These are phyloP conservation scores for Talaromyces wortmannii DNA, from an alignment of 495 filamentous ascomycete species.

Conservation along the genomic window DNA sequence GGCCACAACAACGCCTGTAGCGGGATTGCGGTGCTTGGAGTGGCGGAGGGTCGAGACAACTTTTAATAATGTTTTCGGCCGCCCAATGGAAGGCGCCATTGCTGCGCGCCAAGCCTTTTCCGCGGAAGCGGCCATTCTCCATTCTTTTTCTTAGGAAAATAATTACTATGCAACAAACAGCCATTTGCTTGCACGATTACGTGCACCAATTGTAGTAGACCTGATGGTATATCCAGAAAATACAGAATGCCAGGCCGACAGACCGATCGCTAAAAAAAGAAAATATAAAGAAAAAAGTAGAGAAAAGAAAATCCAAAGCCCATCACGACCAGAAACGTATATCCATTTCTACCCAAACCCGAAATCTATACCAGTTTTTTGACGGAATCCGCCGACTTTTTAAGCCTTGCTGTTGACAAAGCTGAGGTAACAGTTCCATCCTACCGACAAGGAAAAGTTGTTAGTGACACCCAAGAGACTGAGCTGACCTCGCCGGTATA, in stretches of 20 bases:
- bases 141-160: neutral
- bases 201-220: neutral
- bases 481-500: slow-evolving; percentile 48
- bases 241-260: neutral
- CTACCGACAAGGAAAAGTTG: slow-evolving; percentile 35
- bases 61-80: slow-evolving; percentile 3
- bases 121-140: neutral
- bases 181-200: neutral
- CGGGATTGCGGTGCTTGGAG: neutral
- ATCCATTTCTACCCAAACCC: neutral
- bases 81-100: slow-evolving; percentile 3
- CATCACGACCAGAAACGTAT: neutral
- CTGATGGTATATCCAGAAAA: neutral
- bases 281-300: no score
- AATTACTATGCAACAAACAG: no score
- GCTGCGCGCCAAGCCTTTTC: neutral
- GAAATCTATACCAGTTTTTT: neutral
- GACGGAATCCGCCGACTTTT: slow-evolving; percentile 10
- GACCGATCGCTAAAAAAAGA: neutral
- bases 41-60: neutral
- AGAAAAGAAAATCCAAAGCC: no score
- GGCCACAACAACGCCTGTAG: slow-evolving; percentile 1
- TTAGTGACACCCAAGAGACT: slow-evolving; percentile 5
- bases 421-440: slow-evolving; percentile 96
- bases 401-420: slow-evolving; percentile 60